Evolutionary conservation across 108 stramenopile genomes (phyloP).

Genomic region (Skeletonema tropicum): DNA sequence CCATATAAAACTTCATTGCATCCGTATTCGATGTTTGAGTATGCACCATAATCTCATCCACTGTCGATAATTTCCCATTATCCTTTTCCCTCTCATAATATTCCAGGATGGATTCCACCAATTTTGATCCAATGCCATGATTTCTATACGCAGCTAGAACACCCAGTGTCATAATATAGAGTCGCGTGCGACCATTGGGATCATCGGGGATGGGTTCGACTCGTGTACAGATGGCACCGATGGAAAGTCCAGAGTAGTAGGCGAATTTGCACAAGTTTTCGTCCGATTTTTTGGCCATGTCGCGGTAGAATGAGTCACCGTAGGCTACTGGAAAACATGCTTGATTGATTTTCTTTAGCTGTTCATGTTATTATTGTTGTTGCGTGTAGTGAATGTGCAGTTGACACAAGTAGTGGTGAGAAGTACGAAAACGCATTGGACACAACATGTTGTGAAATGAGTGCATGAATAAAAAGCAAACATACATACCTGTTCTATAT

Average conservation of each 20-base stretch:
- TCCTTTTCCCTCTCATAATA: constrained; percentile 54
- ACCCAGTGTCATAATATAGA: constrained; percentile 98
- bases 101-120: constrained; percentile 85
- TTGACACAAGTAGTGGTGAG: too few species aligned
- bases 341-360: constrained; percentile 79
- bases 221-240: constrained; percentile 86
- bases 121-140: constrained; percentile 86
- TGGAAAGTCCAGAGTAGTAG: constrained; percentile 85
- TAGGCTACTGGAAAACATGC: constrained; percentile 93
- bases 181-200: constrained; percentile 42
- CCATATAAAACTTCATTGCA: constrained; percentile 91
- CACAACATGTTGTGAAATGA: too few species aligned
- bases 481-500: constrained; percentile 74
- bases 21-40: constrained; percentile 94
- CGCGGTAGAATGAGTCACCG: constrained; percentile 88
- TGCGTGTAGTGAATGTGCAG: too few species aligned
- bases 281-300: constrained; percentile 63
- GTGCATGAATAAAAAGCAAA: neutral
- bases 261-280: constrained; percentile 84
- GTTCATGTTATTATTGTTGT: constrained; percentile 52
- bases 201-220: constrained; percentile 58
- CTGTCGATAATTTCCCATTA: constrained; percentile 37
- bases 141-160: constrained; percentile 94
- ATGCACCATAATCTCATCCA: constrained; percentile 92
- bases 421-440: too few species aligned